Base-by-base conservation (phyloP, 805 yeast genomes). In the Barnettozyma populi region DNA sequence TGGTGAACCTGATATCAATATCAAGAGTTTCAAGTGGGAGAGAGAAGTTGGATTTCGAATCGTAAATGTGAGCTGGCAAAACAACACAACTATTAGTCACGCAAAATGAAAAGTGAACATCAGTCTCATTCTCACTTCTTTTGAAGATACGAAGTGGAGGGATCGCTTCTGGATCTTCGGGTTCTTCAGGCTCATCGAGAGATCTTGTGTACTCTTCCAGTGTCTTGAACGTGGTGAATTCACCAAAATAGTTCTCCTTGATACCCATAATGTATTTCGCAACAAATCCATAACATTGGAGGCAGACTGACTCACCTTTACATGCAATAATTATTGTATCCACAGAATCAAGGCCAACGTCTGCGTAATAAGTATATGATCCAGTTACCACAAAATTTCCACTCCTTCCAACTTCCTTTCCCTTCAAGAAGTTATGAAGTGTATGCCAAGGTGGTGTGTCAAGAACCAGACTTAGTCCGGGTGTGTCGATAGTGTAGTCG, bases 361-460 rank as follows among this genome's bases (percentile, higher is more conserved):
- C 71, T 11, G 76, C 71, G 62, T 70, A 78, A 55, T 76, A 82
- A 0, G 84, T 76, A 64, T 87, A 85, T 0, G 82, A 74, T 0
- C 97, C 95, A 1, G 65, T 65, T 16, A 89, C 64, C 2, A 61
- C 64, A 56, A 90, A 84, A 46, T 82, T 75, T 24, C 75, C 69
- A 0, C 90, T 79, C 51, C 80, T 69, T 0, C 96, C 98, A 52
- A 89, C 73, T 14, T 76, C 75, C 18, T 75, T 78, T 11, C 75
- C 66, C 41, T 75, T 74, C 68, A 86, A 63, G 54, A 92, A 92
- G 42, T 84, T 82, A 46, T 81, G 78, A 23, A 81, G 69, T 0
- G 98, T 90, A 59, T 89, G 95, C 96, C 98, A 94, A 1, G 92
- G 84, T 0, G 99, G 98, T 0, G 94, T 79, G 48, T 82, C 84